Conservation (phyloP, 305 asterid genomes). For the Plantago lanceolata region DNA sequence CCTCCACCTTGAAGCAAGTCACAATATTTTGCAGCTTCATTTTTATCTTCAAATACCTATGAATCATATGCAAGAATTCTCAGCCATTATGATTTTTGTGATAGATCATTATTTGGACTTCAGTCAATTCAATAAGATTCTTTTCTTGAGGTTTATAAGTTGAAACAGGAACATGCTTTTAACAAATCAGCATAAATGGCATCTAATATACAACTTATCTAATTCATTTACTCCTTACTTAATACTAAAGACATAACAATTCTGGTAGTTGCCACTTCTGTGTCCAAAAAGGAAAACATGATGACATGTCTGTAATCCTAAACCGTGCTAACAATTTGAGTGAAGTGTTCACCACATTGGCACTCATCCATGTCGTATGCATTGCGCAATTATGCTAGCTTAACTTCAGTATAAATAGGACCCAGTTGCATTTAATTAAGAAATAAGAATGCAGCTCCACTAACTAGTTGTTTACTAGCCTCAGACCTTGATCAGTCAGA, state of each 20-base stretch:
- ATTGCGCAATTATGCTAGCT: neutral
- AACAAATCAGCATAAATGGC: too few relatives aligned
- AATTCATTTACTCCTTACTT: too few relatives aligned
- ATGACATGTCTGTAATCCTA: neutral
- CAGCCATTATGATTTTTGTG: neutral
- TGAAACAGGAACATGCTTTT: neutral
- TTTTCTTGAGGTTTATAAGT: neutral
- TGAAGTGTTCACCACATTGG: neutral
- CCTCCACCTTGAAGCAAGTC: conserved; percentile 92
- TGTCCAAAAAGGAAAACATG: neutral
- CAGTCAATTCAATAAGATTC: neutral
- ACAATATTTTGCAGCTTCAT: conserved; percentile 72
- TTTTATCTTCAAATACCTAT: conserved; percentile 86
- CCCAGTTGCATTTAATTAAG: neutral
- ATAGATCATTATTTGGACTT: conserved; percentile 4
- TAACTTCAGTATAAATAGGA: neutral
- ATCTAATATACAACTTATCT: neutral
- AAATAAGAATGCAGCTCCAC: too few relatives aligned
- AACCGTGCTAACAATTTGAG: neutral
- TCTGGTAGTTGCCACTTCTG: neutral
- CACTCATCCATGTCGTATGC: neutral
- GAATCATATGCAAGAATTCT: neutral
- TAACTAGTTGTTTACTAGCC: too few relatives aligned
- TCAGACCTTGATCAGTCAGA: neutral
- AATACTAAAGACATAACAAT: too few relatives aligned